These are phyloP conservation scores for Miscanthus sacchariflorus DNA, from an alignment of 202 grass and related monocot genomes.

Conservation along the genomic window DNA sequence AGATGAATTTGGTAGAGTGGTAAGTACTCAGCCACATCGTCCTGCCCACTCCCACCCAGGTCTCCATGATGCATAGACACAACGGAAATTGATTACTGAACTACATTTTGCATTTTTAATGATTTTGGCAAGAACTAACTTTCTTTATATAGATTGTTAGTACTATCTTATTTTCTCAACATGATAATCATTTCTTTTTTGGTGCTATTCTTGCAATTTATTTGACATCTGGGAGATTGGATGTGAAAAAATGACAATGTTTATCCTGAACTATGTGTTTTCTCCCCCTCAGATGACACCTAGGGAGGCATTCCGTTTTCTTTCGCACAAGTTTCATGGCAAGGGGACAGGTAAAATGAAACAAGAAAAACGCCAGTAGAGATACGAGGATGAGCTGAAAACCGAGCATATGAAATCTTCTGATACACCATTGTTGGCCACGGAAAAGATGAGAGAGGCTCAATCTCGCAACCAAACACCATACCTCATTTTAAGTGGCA, in stretches of 20 bases:
- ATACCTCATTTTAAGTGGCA: slow-evolving; percentile 83
- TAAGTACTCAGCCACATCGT: slow-evolving; percentile 45
- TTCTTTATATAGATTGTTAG: slow-evolving; percentile 1
- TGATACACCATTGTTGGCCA: slow-evolving; percentile 71
- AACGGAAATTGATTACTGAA: slow-evolving; percentile 1
- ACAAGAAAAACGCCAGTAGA: slow-evolving; percentile 86
- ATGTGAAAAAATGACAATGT: neutral
- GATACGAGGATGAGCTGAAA: slow-evolving; percentile 87
- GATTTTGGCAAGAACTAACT: neutral
- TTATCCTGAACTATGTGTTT: slow-evolving; percentile 28
- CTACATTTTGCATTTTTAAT: neutral
- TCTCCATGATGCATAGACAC: slow-evolving; percentile 14
- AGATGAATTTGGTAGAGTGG: slow-evolving; percentile 92
- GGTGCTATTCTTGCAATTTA: slow-evolving; percentile 11
- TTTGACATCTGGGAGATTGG: slow-evolving; percentile 1
- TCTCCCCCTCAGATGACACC: slow-evolving; percentile 70
- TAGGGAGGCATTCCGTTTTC: slow-evolving; percentile 83
- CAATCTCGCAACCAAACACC: slow-evolving; percentile 78
- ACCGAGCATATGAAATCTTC: slow-evolving; percentile 90
- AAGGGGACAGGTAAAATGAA: slow-evolving; percentile 97
- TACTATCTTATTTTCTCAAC: neutral
- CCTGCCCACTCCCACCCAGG: neutral
- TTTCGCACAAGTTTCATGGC: slow-evolving; percentile 96
- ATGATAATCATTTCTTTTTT: slow-evolving; percentile 1
- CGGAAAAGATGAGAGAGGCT: slow-evolving; percentile 95